Evolutionary conservation across 768 basidiomycete genomes (phyloP), one percentile per base, ranked within the genome.

Genomic region (Leccinum ochraceum): DNA sequence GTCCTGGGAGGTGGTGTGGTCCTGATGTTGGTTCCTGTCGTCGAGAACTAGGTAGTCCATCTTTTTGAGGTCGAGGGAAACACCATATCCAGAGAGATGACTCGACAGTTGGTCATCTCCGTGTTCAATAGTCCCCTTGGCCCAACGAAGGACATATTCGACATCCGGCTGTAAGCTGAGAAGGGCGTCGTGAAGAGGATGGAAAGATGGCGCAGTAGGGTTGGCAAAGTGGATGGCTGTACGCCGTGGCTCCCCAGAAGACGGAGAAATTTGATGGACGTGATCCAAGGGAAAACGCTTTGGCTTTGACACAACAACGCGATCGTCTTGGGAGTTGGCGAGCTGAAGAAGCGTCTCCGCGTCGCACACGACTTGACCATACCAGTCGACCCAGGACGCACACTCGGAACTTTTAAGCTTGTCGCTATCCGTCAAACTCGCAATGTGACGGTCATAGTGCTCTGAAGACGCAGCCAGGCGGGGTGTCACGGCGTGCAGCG

Each of bases 31-130:
- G 71, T 74, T 69, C 50, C 97, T 79, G 72, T 99, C 97, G 69
- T 99, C 97, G 8, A 98, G 77, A 4, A 89, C 94, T 13, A 98
- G 83, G 71, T 98, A 99, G 67, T 99, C 97, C 81, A 86, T 97
- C 78, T 95, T 97, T 80, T 99, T 99, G 66, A 99, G 75, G 66
- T 96, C 94, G 56, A 99, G 78, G 22, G 90, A 82, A 7, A 95
- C 95, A 3, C 97, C 97, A 66, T 94, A 99, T 5, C 96, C 96
- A 3, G 90, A 86, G 8, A 99, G 77, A 67, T 82, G 80, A 60
- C 75, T 82, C 5, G 72, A 65, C 1, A 67, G 67, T 0, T 66
- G 54, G 20, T 66, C 67, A 0, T 69, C 62, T 4, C 83, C 76
- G 58, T 86, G 84, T n/a, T 64, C 51, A 22, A 22, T 16, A 0